These are phyloP conservation scores for Citrus inodora DNA, from an alignment of 345 rosid species.

Conservation along the genomic window DNA sequence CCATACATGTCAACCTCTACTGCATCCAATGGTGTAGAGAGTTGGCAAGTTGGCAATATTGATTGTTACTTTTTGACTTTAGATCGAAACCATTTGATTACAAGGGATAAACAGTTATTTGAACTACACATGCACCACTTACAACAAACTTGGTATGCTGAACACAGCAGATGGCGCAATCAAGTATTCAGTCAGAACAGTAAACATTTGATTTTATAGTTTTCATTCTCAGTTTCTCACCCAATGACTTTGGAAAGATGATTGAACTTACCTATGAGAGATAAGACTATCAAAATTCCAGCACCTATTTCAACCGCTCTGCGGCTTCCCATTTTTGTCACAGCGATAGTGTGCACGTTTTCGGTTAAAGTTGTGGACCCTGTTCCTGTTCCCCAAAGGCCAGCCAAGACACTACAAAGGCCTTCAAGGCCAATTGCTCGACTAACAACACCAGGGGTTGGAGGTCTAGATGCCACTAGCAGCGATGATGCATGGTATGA, in stretches of 20 bases:
- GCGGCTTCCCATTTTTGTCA: constrained; percentile 98
- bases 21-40: neutral
- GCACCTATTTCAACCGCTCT: constrained; percentile 90
- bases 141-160: neutral
- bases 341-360: constrained; percentile 97
- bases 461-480: constrained; percentile 90
- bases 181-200: neutral
- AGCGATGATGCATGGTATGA: constrained; percentile 92
- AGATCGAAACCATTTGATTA: neutral
- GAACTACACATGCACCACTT: neutral
- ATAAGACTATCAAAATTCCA: constrained; percentile 61
- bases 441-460: constrained; percentile 85
- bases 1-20: neutral
- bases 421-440: constrained; percentile 99
- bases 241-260: neutral
- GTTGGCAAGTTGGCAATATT: neutral
- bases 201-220: neutral
- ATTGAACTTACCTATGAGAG: constrained; percentile 69
- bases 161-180: neutral
- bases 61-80: neutral
- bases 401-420: constrained; percentile 81
- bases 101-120: neutral
- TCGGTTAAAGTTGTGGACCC: constrained; percentile 94
- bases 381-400: constrained; percentile 98
- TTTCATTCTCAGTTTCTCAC: neutral